Base-by-base conservation (phyloP, 2,329 filamentous ascomycete species). In the Fusarium hostae region DNA sequence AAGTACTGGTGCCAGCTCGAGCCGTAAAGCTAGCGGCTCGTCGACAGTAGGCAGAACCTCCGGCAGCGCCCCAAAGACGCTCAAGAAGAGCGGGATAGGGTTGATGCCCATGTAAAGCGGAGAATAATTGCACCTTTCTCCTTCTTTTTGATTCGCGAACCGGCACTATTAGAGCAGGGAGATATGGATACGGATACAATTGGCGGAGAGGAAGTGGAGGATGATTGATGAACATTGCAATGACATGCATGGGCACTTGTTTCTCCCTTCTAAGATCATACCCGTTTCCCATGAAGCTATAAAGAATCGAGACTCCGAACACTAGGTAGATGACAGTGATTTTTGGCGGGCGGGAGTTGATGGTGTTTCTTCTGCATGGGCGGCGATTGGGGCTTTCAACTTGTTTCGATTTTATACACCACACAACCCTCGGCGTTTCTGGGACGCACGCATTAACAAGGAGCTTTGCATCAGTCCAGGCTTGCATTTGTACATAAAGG, bases 51-150 rank as follows among this genome's bases (percentile, higher is more conserved):
- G 72, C 22, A 73, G 68, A 43, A 69, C 75, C 20, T 68, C 67
- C 7, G 70, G 76, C 37, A 45, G 68, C 28, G 59, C 71, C 22
- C 54, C 71, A 35, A 78, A 76, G 74, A 70, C 78, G 22, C 74
- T 77, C 15, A 79, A 76, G 70, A 84, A 80, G 71, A 76, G 77
- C 9, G 76, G 76, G 18, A 83, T 84, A 55, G 81, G 79, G 20
- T 28, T 68, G 35, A 68, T 68, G 66, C 66, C 82, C 18, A 48
- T 81, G 51, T 83, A 72, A 79, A 35, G 48, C 59, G 54, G 54
- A 40, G 35, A 35, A 24, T 30, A 35, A 37, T 48, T 37, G 28
- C 34, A 28, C 30, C 30, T 47, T 52, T 51, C 18, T 35, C 6
- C 34, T 35, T 35, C 48, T 52, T 52, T 39, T 61, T 69, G 52